These are phyloP conservation scores for Boletus reticuloceps DNA, from an alignment of 768 basidiomycete species.

Conservation along the genomic window DNA sequence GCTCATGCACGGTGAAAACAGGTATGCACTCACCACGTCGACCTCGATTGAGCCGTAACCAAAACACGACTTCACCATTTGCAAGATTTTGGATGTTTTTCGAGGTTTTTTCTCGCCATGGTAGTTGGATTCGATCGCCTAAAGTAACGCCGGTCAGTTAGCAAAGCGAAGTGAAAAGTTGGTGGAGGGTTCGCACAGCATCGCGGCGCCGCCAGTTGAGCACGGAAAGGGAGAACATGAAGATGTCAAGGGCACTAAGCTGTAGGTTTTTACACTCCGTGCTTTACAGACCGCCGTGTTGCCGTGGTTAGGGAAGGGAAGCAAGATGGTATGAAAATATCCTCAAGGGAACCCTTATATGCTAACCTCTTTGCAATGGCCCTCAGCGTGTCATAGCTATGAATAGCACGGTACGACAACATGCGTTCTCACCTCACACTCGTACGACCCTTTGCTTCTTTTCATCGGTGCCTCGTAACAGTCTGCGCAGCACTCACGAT, in stretches of 20 bases:
- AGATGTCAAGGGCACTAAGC: no score
- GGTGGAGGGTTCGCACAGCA: background rate
- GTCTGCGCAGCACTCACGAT: background rate
- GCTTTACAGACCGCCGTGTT: background rate
- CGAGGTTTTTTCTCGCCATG: conserved; percentile 10
- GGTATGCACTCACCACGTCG: conserved; percentile 11
- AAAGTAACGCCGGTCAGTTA: background rate
- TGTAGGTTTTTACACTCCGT: background rate
- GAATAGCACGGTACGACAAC: conserved; percentile 4
- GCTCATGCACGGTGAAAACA: background rate
- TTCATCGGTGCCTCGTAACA: conserved; percentile 9
- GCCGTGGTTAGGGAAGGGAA: background rate
- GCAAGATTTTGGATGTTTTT: conserved; percentile 1
- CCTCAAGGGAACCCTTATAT: conserved; percentile 3
- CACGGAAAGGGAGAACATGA: conserved; percentile 8
- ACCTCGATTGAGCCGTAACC: conserved; percentile 10
- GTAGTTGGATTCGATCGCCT: conserved; percentile 5
- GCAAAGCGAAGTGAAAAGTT: background rate
- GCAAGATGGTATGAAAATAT: background rate
- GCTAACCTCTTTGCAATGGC: background rate
- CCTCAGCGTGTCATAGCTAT: background rate
- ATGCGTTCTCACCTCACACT: background rate
- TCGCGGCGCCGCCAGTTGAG: background rate
- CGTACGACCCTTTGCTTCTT: background rate
- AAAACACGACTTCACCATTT: conserved; percentile 22